phyloP scores from a whole-genome alignment of 208 protist genomes.

The Angomonas deanei region DNA sequence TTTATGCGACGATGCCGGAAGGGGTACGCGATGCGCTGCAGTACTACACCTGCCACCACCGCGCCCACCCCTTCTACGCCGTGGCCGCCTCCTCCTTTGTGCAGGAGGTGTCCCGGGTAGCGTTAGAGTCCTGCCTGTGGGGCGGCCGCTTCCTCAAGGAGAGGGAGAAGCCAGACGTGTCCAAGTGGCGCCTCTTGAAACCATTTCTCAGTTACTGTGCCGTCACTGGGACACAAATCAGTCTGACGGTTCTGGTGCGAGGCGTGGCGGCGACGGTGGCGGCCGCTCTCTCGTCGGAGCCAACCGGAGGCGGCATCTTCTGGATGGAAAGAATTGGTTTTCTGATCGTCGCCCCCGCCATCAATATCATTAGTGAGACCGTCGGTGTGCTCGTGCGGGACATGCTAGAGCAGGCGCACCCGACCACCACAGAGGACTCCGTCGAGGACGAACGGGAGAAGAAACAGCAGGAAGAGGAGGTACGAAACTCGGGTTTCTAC shows the following conservation, averaged over 20 bases:
- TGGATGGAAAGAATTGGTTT: conserved; percentile 42
- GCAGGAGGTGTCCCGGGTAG: conserved; percentile 26
- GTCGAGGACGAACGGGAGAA: conserved; percentile 37
- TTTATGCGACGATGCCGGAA: conserved; percentile 22
- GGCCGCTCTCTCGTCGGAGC: conserved; percentile 9
- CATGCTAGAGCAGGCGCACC: conserved; percentile 29
- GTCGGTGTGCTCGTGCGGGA: conserved; percentile 7
- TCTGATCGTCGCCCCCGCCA: conserved; percentile 19
- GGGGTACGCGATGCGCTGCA: conserved; percentile 28
- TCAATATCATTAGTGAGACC: conserved; percentile 11
- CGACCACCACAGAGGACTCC: conserved; percentile 47
- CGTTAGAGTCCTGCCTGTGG: conserved; percentile 43
- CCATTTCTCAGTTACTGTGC: conserved; percentile 22
- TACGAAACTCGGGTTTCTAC: background rate
- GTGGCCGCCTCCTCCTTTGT: conserved; percentile 40
- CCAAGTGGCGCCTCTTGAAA: conserved; percentile 60
- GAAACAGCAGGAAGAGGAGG: conserved; percentile 32
- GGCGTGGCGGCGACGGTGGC: conserved; percentile 24
- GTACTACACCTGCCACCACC: conserved; percentile 48
- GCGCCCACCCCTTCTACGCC: conserved; percentile 23
- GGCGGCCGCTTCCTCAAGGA: conserved; percentile 16
- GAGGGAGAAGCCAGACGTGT: conserved; percentile 21
- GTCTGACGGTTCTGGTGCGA: conserved; percentile 25
- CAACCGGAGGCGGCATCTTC: conserved; percentile 40
- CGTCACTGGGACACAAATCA: conserved; percentile 13